These are phyloP conservation scores for Rhododendron ferrugineum DNA, from an alignment of 148 eudicot species.

Conservation along the genomic window DNA sequence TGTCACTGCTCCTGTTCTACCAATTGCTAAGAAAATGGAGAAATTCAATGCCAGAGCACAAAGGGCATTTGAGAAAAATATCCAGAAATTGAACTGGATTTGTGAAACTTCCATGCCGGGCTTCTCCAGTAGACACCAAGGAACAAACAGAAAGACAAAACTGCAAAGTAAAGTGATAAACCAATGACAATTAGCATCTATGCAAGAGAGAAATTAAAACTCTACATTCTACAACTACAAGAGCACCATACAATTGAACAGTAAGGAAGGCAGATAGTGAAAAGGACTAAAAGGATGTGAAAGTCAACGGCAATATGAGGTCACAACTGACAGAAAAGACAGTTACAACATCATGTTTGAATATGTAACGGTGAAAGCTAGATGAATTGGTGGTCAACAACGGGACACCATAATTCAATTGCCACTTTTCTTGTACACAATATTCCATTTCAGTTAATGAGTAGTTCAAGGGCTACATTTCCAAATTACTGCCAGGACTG, in stretches of 20 bases:
- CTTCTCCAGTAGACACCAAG: conserved; percentile 84
- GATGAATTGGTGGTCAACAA: conserved; percentile 1
- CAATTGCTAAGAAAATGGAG: conserved; percentile 79
- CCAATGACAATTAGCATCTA: conserved; percentile 5
- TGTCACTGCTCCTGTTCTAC: conserved; percentile 87
- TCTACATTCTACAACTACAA: background rate
- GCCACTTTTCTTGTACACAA: background rate
- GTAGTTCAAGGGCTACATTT: background rate
- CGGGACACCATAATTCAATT: background rate
- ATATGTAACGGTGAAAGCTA: background rate
- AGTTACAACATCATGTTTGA: background rate
- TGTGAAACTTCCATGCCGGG: conserved; percentile 66
- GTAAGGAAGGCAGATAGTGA: background rate
- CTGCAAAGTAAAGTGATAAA: conserved; percentile 26
- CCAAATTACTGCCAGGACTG: background rate
- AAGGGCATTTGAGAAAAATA: conserved; percentile 80
- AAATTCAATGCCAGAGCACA: conserved; percentile 84
- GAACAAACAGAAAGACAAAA: conserved; percentile 68
- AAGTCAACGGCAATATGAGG: background rate
- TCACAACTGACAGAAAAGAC: background rate
- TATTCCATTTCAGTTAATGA: background rate
- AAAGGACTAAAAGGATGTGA: background rate
- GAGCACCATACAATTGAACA: background rate
- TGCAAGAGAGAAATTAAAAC: background rate
- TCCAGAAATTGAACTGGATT: conserved; percentile 79